These are phyloP conservation scores for Phyllosticta citrichinensis DNA, from an alignment of 2,329 filamentous ascomycete genomes.

Conservation along the genomic window DNA sequence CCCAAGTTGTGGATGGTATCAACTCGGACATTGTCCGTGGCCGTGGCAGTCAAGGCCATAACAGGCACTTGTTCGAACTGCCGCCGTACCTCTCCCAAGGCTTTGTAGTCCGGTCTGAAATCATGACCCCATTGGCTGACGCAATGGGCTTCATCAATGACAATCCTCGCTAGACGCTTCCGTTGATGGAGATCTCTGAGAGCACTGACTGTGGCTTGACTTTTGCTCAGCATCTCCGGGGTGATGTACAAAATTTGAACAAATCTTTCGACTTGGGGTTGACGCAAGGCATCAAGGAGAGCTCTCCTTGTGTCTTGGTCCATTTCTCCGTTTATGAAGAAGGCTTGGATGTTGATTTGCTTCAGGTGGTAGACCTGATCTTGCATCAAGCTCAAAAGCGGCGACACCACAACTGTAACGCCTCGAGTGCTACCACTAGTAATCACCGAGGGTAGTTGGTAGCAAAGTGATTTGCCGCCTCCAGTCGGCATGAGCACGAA, in stretches of 20 bases:
- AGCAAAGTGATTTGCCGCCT: conserved; percentile 92
- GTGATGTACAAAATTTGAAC: conserved; percentile 90
- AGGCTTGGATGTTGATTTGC: conserved; percentile 65
- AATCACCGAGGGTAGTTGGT: conserved; percentile 84
- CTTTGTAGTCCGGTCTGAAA: conserved; percentile 92
- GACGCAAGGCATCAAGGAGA: conserved; percentile 55
- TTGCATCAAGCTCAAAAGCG: conserved; percentile 89
- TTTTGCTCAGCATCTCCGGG: conserved; percentile 92
- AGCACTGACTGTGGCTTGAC: conserved; percentile 52
- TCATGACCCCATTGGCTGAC: conserved; percentile 99
- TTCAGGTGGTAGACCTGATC: conserved; percentile 84
- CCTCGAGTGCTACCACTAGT: conserved; percentile 70
- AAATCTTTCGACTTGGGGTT: conserved; percentile 58
- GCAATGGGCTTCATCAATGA: conserved; percentile 98
- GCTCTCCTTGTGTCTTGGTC: conserved; percentile 50
- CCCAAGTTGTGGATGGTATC: conserved; percentile 89
- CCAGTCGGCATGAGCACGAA: conserved; percentile 98
- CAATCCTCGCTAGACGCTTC: conserved; percentile 71
- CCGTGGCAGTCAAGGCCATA: conserved; percentile 92
- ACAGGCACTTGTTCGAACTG: conserved; percentile 73
- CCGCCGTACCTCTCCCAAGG: conserved; percentile 61
- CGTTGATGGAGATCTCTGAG: conserved; percentile 60
- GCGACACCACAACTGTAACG: conserved; percentile 90
- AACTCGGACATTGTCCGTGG: conserved; percentile 82
- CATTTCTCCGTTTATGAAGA: conserved; percentile 71